Conservation (phyloP, 2,329 filamentous ascomycete species). For the Hypoxylon sp. region DNA sequence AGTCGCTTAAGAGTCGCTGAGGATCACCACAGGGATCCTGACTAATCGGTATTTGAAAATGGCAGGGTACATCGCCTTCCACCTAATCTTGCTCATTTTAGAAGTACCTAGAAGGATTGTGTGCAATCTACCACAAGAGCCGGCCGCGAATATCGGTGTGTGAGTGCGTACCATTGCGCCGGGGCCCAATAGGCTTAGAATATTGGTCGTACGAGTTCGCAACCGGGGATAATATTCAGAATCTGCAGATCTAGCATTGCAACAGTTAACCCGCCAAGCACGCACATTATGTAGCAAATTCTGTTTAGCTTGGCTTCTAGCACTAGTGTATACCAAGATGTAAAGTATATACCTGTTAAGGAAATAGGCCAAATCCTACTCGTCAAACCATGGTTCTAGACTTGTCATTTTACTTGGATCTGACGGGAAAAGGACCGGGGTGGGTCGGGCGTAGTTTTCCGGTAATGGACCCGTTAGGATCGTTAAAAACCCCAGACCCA, state of each 20-base stretch:
- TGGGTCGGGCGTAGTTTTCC: conserved; percentile 10
- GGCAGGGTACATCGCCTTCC: conserved; percentile 3
- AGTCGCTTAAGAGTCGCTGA: not conserved
- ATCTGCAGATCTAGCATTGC: conserved; percentile 10
- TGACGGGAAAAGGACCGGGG: not conserved
- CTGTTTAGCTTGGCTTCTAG: not conserved
- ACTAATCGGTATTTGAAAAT: conserved; percentile 1
- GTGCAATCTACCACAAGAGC: not conserved
- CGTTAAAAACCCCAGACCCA: conserved; percentile 7
- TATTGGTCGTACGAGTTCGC: not conserved
- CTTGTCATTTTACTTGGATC: conserved; percentile 12
- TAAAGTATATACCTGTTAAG: not conserved
- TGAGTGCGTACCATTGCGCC: not conserved
- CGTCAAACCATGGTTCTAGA: not conserved
- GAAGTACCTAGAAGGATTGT: conserved; percentile 9
- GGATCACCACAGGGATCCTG: conserved; percentile 6
- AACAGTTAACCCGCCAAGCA: not conserved
- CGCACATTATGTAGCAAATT: not conserved
- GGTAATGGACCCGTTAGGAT: conserved; percentile 4
- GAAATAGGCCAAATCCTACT: conserved; percentile 3
- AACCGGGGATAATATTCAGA: not conserved
- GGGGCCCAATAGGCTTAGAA: not conserved
- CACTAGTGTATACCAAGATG: not conserved
- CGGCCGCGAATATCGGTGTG: conserved; percentile 4
- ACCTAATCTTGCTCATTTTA: conserved; percentile 14